These are phyloP conservation scores for Diophrys appendiculata DNA, from an alignment of 73 alveolate species.

Conservation along the genomic window DNA sequence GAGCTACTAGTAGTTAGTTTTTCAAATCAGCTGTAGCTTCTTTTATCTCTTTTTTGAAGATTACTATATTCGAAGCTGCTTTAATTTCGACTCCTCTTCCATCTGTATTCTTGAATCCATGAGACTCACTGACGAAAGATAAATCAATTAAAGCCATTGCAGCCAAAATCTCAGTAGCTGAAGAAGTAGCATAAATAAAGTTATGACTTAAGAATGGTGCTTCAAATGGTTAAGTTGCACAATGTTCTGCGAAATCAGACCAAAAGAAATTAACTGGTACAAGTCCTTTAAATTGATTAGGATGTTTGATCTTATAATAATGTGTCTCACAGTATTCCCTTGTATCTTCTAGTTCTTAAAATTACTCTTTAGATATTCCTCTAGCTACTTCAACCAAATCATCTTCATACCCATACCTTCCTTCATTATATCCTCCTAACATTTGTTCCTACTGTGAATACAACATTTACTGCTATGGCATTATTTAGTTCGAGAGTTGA, in stretches of 20 bases:
- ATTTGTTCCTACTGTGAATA: no score
- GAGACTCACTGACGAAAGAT: constrained; percentile 69
- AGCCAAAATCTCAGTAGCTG: constrained; percentile 65
- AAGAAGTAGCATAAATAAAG: constrained; percentile 58
- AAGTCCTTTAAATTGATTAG: not conserved
- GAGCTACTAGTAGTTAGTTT: constrained; percentile 75
- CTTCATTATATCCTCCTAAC: no score
- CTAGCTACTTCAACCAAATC: constrained; percentile 2
- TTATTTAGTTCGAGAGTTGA: no score
- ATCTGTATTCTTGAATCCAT: constrained; percentile 62
- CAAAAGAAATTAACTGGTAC: constrained; percentile 58
- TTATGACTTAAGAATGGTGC: constrained; percentile 64
- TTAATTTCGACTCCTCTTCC: constrained; percentile 70
- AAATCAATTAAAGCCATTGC: constrained; percentile 77
- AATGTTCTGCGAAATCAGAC: constrained; percentile 82
- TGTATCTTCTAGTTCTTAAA: constrained; percentile 70
- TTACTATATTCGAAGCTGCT: constrained; percentile 54
- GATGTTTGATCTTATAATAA: constrained; percentile 51
- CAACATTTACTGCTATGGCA: no score
- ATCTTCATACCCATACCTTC: not conserved
- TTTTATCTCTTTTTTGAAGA: constrained; percentile 79
- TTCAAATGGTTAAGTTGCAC: constrained; percentile 44
- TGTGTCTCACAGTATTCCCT: constrained; percentile 91
- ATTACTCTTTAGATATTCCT: constrained; percentile 14
- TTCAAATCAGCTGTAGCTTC: constrained; percentile 74